phyloP scores from a whole-genome alignment of 2,329 filamentous ascomycete genomes.

The Cadophora malorum region DNA sequence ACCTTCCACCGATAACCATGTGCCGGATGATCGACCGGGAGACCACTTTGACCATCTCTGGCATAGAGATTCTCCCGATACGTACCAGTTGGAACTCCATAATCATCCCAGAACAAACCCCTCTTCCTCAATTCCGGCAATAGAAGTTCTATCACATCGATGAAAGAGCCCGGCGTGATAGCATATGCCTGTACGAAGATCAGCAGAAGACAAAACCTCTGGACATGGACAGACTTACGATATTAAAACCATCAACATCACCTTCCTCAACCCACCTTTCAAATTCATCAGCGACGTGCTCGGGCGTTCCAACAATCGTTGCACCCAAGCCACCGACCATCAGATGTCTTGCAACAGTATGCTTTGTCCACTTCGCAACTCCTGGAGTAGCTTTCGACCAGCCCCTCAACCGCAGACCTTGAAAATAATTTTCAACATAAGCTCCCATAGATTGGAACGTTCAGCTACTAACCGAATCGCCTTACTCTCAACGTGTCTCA shows the following conservation, averaged over 20 bases:
- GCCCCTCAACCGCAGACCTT: conserved; percentile 60
- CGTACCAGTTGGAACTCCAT: conserved; percentile 60
- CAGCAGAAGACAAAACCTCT: not conserved
- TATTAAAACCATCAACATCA: conserved; percentile 77
- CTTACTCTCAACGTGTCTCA: conserved; percentile 56
- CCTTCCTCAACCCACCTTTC: conserved; percentile 72
- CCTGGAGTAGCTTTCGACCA: conserved; percentile 63
- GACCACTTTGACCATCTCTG: conserved; percentile 56
- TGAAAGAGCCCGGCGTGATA: conserved; percentile 69
- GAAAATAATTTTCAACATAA: not conserved
- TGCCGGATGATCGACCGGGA: conserved; percentile 55
- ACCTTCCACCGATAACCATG: conserved; percentile 50
- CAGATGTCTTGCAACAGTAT: conserved; percentile 71
- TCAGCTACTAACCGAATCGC: conserved; percentile 41
- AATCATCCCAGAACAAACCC: conserved; percentile 58
- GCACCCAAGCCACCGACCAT: conserved; percentile 23
- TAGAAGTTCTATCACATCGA: conserved; percentile 69
- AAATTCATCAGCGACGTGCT: conserved; percentile 54
- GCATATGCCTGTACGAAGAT: conserved; percentile 53
- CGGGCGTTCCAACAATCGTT: conserved; percentile 18
- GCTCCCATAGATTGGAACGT: too few relatives aligned
- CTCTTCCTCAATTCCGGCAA: conserved; percentile 66
- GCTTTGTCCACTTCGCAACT: conserved; percentile 73
- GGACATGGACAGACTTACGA: conserved; percentile 48
- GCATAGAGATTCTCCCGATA: conserved; percentile 66